These are phyloP conservation scores for Fusarium sororula DNA, from an alignment of 2,329 filamentous ascomycete genomes.

Conservation along the genomic window DNA sequence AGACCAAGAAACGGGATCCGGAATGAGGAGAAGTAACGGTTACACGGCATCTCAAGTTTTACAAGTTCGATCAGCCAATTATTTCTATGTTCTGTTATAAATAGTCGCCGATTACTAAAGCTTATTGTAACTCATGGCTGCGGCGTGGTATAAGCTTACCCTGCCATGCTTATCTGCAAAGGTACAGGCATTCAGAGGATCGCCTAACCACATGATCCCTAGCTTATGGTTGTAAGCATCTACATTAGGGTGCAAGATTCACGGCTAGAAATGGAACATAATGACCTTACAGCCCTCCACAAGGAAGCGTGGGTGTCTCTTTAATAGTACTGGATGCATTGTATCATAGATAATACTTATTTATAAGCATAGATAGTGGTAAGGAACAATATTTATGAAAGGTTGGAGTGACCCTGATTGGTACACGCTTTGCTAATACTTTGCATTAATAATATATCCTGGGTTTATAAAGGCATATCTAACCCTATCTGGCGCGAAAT, in stretches of 20 bases:
- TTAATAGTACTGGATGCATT: background rate
- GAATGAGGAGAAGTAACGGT: background rate
- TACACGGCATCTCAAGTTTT: background rate
- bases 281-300: fast-evolving
- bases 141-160: background rate
- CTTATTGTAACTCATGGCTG: background rate
- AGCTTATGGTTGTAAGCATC: background rate
- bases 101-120: background rate
- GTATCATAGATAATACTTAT: too few species aligned
- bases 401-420: too few species aligned
- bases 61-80: background rate
- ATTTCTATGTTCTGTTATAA: fast-evolving
- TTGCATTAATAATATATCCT: too few species aligned
- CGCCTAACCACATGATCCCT: background rate
- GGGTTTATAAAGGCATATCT: background rate
- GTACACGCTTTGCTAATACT: too few species aligned
- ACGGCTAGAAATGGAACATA: background rate
- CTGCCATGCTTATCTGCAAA: too few species aligned
- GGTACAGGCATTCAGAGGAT: fast-evolving
- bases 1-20: background rate
- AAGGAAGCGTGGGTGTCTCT: background rate
- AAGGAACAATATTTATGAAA: too few species aligned
- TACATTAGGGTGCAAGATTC: too few species aligned
- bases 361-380: too few species aligned
- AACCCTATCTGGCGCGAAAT: background rate